Base-by-base conservation (phyloP, 2,329 filamentous ascomycete genomes). In the Aspergillus amoenus region DNA sequence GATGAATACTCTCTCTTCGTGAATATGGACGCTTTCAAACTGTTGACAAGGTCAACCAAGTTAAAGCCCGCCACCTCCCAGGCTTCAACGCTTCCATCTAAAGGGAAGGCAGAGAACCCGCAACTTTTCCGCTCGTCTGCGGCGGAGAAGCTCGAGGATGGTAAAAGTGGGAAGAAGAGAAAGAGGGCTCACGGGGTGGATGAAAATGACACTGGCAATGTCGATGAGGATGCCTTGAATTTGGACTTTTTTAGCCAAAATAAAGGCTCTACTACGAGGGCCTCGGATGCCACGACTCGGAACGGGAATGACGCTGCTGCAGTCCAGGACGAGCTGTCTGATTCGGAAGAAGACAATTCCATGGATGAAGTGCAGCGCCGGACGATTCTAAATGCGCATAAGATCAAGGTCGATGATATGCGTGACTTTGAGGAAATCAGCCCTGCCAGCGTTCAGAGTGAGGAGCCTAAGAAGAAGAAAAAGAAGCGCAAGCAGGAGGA, bases 381-480 rank as follows among this genome's bases (percentile, higher is more conserved):
- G 65, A 84, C 87, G 58, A 80, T 93, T 11, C 76, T 96, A 60
- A 87, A 87, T 60, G 88, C 86, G 56, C 91, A 96, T 74, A 89
- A 92, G 62, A 80, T 97, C 63, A 96, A 96, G 73, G 83, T 95
- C 40, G 90, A 89, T 0, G 79, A 95, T 48, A 77, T 96, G n/a
- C 84, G 84, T 22, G 81, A 80, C 42, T 66, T 78, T 41, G 75
- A 74, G 44, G 70, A 69, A 21, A 71, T 71, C 45, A 68, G 67
- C 47, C 61, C 60, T 9, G 60, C 54, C 52, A 65, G 64, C 53
- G 63, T 44, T 15, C 48, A 61, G 55, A 57, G 63, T 54, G 68
- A 75, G 44, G 76, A 72, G 67, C 78, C 74, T 12, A 70, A 73
- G 72, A 75, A 71, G 64, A 85, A 84, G 65, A 84, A 83, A 69